A percentile compares a stretch with the other conserved stretches of the same genome.
These are phyloP conservation scores for Zygoascus biomembranicola DNA, from an alignment of 805 yeast genomes.

Conservation along the genomic window DNA sequence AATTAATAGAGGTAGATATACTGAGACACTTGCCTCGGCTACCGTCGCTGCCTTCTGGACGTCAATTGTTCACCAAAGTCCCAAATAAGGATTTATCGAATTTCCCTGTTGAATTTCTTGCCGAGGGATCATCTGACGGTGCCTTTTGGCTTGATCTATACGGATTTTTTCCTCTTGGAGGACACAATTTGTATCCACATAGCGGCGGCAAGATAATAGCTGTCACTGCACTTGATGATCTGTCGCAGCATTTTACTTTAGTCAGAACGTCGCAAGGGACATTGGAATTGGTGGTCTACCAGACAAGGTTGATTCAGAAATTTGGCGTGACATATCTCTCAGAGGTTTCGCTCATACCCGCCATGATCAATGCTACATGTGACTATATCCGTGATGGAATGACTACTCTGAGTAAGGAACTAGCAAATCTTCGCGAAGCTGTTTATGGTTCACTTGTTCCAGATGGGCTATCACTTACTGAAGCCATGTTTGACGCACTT, in stretches of 20 bases:
- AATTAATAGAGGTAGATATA: constrained; percentile 24
- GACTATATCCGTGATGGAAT: constrained; percentile 27
- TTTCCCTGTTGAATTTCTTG: constrained; percentile 19
- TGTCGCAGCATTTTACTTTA: constrained; percentile 6
- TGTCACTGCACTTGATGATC: constrained; percentile 3
- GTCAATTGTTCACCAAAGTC: constrained; percentile 7
- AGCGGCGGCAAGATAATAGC: constrained; percentile 4
- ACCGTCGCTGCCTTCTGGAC: constrained; percentile 8
- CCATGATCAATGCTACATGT: constrained; percentile 30
- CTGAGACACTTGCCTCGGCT: constrained; percentile 20
- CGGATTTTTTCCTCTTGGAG: constrained; percentile 29
- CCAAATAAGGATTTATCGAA: constrained; percentile 6
- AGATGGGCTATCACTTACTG: not conserved
- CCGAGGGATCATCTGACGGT: constrained; percentile 22
- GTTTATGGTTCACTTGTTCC: not conserved
- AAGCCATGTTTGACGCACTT: constrained; percentile 1
- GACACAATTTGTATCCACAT: constrained; percentile 4
- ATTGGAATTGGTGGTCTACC: not conserved
- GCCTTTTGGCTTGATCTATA: constrained; percentile 26
- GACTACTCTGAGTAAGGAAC: constrained; percentile 22
- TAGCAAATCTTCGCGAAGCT: constrained; percentile 20
- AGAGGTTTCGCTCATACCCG: constrained; percentile 29
- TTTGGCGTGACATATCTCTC: constrained; percentile 26
- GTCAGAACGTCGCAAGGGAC: not conserved
- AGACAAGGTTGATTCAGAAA: constrained; percentile 23